These are phyloP conservation scores for Boletales sp. DNA, from an alignment of 768 basidiomycete species.

Conservation along the genomic window DNA sequence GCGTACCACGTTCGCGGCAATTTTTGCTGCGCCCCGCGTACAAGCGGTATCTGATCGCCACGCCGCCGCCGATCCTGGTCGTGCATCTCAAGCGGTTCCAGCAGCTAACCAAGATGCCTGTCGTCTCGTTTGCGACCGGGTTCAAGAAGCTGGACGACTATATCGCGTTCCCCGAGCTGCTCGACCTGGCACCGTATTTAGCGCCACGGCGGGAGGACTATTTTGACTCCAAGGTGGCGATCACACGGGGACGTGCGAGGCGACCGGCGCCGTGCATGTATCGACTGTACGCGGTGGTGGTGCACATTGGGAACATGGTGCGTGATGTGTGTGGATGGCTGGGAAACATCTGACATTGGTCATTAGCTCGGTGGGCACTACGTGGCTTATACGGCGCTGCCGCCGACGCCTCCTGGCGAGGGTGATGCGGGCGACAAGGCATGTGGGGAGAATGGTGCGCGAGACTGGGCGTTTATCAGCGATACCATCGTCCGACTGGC, in stretches of 20 bases:
- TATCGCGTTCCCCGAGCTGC: slow-evolving; percentile 81
- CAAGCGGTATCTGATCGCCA: slow-evolving; percentile 91
- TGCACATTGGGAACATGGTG: slow-evolving; percentile 87
- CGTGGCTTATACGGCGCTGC: slow-evolving; percentile 78
- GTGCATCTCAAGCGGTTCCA: slow-evolving; percentile 95
- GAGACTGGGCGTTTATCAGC: slow-evolving; percentile 92
- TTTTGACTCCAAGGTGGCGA: slow-evolving; percentile 40
- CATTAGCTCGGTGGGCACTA: slow-evolving; percentile 84
- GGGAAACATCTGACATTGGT: too few relatives aligned
- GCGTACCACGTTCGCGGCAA: slow-evolving; percentile 46
- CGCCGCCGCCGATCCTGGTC: slow-evolving; percentile 82
- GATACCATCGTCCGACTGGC: slow-evolving; percentile 82
- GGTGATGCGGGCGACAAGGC: slow-evolving; percentile 10
- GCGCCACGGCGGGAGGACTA: slow-evolving; percentile 77
- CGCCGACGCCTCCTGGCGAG: slow-evolving; percentile 30
- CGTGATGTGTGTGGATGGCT: slow-evolving; percentile 20
- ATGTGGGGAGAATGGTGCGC: slow-evolving; percentile 1
- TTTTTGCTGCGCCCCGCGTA: slow-evolving; percentile 81
- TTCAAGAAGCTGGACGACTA: slow-evolving; percentile 92
- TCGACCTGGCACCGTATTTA: slow-evolving; percentile 84
- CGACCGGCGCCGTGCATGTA: slow-evolving; percentile 52
- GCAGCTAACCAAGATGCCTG: slow-evolving; percentile 64
- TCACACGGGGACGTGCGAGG: slow-evolving; percentile 21
- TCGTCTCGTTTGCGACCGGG: slow-evolving; percentile 61
- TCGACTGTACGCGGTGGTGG: slow-evolving; percentile 76